A percentile compares a stretch with the other conserved stretches of the same genome.
These are phyloP conservation scores for Miscanthus lutarioriparius DNA, from an alignment of 176 grass and related monocot species.

Conservation along the genomic window DNA sequence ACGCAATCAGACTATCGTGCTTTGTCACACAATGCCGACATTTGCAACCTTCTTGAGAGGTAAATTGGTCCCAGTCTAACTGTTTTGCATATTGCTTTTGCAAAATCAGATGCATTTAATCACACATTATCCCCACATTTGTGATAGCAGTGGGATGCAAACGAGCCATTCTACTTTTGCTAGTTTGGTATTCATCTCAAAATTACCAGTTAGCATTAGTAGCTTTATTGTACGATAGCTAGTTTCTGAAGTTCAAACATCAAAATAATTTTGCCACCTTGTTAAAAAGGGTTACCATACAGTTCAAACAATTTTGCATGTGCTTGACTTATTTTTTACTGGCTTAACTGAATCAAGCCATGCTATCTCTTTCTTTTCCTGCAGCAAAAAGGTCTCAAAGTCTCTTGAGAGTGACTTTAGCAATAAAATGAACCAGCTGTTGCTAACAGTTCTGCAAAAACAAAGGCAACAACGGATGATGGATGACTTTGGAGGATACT, in stretches of 20 bases:
- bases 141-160: slow-evolving; percentile 9
- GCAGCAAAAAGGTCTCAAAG: slow-evolving; percentile 87
- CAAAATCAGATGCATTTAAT: slow-evolving; percentile 27
- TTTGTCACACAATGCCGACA: slow-evolving; percentile 72
- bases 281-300: neutral
- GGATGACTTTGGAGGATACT: slow-evolving; percentile 68
- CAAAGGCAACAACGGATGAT: slow-evolving; percentile 61
- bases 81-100: slow-evolving; percentile 22
- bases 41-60: slow-evolving; percentile 88
- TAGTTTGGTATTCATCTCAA: slow-evolving; percentile 19
- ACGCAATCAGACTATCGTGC: slow-evolving; percentile 43
- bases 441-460: slow-evolving; percentile 63
- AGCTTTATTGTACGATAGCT: neutral
- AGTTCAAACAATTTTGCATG: slow-evolving; percentile 11
- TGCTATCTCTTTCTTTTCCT: slow-evolving; percentile 32
- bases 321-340: slow-evolving; percentile 3
- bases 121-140: neutral
- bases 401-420: slow-evolving; percentile 91
- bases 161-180: slow-evolving; percentile 8
- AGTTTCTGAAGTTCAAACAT: neutral
- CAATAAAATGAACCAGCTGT: slow-evolving; percentile 73
- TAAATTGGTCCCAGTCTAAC: slow-evolving; percentile 23
- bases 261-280: slow-evolving; percentile 6
- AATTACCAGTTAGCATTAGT: neutral
- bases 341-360: neutral